Percentiles rank a stretch among this genome's conserved stretches.
Evolutionary conservation across 2,329 filamentous ascomycete species (phyloP).

Genomic region (Aphanoascus verrucosus): DNA sequence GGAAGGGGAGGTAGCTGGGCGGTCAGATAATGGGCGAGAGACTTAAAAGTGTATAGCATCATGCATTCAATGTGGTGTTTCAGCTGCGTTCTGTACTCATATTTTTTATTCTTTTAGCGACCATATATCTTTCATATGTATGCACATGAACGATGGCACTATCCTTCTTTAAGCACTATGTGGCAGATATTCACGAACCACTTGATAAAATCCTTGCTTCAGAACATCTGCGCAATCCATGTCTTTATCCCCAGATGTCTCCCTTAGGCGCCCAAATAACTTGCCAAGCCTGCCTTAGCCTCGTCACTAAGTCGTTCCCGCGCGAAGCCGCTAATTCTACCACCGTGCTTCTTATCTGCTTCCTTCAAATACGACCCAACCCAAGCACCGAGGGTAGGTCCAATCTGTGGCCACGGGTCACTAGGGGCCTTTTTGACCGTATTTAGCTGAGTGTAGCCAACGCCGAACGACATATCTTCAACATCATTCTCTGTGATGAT

Average conservation of each 20-base stretch:
- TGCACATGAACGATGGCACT: no score
- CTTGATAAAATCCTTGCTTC: not conserved
- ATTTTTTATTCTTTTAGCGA: no score
- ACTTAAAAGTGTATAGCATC: not conserved
- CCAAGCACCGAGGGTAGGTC: slow-evolving; percentile 67
- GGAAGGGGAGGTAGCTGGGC: not conserved
- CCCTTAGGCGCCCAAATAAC: slow-evolving; percentile 32
- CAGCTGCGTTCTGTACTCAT: no score
- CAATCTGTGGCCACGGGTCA: slow-evolving; percentile 80
- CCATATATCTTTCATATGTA: no score
- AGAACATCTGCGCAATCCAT: not conserved
- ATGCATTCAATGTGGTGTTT: not conserved
- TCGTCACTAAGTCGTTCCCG: slow-evolving; percentile 58
- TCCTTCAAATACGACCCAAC: slow-evolving; percentile 69
- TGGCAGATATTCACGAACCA: not conserved
- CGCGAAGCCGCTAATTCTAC: slow-evolving; percentile 61
- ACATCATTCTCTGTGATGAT: slow-evolving; percentile 78
- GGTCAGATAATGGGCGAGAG: not conserved
- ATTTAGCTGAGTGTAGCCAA: slow-evolving; percentile 87
- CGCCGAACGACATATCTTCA: slow-evolving; percentile 87
- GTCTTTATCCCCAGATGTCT: not conserved
- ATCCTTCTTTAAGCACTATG: no score
- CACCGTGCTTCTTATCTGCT: slow-evolving; percentile 62
- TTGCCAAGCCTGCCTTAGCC: slow-evolving; percentile 34
- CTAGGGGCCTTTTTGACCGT: slow-evolving; percentile 65